These are phyloP conservation scores for Porphyra umbilicalis DNA, from an alignment of 31 red algal species.

Conservation along the genomic window DNA sequence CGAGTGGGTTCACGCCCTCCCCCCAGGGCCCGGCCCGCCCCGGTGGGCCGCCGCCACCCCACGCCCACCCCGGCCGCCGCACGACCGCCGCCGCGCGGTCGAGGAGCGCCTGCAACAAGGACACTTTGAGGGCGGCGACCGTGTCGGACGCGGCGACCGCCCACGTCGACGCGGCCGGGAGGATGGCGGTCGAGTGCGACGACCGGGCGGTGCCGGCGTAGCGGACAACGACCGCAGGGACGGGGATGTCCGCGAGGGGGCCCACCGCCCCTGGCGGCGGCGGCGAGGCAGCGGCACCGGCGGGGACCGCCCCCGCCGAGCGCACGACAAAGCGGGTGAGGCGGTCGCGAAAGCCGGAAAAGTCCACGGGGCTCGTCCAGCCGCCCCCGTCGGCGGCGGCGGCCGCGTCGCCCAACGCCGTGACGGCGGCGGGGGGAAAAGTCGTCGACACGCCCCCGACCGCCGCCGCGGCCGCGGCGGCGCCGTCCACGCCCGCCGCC, in stretches of 20 bases:
- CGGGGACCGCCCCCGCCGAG: not conserved
- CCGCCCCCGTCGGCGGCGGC: not conserved
- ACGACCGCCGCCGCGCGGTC: not conserved
- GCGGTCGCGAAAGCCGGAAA: not conserved
- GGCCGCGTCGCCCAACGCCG: not conserved
- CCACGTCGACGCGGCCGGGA: not conserved
- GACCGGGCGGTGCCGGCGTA: not conserved
- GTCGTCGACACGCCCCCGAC: not conserved
- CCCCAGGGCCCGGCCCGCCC: no score
- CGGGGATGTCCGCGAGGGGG: not conserved
- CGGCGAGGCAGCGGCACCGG: not conserved
- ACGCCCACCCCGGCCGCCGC: not conserved
- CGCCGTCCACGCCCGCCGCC: not conserved
- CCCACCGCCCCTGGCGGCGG: not conserved
- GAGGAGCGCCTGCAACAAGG: not conserved
- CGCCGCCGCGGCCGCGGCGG: not conserved
- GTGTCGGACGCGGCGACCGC: not conserved
- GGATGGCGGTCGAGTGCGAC: not conserved
- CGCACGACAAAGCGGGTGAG: not conserved
- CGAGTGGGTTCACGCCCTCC: no score
- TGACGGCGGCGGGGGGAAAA: not conserved
- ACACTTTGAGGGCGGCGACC: not conserved
- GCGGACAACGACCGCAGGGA: not conserved
- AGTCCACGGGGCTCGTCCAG: not conserved
- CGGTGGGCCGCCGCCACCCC: not conserved